Evolutionary conservation across 768 basidiomycete genomes (phyloP), one percentile per base, ranked within the genome.

Genomic region (Trametes cinnabarina): DNA sequence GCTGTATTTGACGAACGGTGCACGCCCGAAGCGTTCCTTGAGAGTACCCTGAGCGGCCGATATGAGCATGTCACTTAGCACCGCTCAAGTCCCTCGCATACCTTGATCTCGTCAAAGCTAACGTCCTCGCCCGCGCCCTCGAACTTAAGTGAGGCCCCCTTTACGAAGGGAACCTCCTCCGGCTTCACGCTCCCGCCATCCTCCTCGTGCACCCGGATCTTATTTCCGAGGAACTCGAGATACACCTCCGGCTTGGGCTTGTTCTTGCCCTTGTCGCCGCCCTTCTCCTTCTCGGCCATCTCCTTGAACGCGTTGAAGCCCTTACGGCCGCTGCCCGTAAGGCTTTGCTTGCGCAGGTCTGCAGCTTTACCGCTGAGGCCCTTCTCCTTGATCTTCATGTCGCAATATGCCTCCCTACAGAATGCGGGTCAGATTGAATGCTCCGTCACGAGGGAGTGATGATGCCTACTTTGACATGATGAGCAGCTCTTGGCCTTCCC

Each of bases 341-440:
- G 80, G 44, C 70, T 69, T 41, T 87, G 83, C 59, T 80, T 82
- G 61, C 84, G 81, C 61, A 82, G 73, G 42, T 76, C 76, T 14
- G 88, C 87, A 15, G 83, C 81, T 64, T 84, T 90, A 25, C 88
- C 89, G 1, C 80, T 84, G 43, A 97, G 80, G 10, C 92, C 93
- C 73, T 97, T 94, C 74, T 96, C 92, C 71, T 92, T 88, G 72
- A 94, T 90, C 75, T 97, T 98, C 94, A 94, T 94, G 63, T 92
- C 85, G 65, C 93, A 93, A 71, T 97, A 97, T 8, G 78, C 90
- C 62, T 86, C 86, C 68, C 91, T 93, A 61, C 28, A 43, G 15
- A 28, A 12, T 35, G 20, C 47, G 42, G 34, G 37, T 57, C 47
- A 19, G 20, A 19, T 17, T 47, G 17, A 35, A 30, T 34, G 20